Evolutionary conservation across 1,284 basidiomycete species (phyloP), one percentile per base, ranked within the genome.

Genomic region (Psilocybe mexicana): DNA sequence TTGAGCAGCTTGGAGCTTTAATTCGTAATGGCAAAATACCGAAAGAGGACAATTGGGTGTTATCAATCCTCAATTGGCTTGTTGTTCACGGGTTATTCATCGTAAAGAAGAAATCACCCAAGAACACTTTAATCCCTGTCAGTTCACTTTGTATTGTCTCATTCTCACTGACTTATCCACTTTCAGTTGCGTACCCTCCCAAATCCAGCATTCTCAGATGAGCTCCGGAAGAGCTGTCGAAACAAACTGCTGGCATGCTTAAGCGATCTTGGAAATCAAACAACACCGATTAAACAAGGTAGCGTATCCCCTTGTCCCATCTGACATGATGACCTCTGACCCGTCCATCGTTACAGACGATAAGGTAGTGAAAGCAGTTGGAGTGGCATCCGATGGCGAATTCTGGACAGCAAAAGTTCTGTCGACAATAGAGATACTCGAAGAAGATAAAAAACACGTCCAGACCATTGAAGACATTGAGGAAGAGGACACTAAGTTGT

Each of bases 1-100:
- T 93, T 46, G 94, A 98, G 58, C 96, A 98, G 75, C 77, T 98
- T 26, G 77, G 86, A 8, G 82, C 85, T 7, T 81, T 98, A 40
- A 78, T 95, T 60, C 87, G 90, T 54, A 96, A 94, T 68, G 84
- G 85, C 5, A 81, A 87, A 0, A 84, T 98, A 42, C 92, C 92
- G 6, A 95, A 93, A 70, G 80, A 83, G 54, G 93, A 96, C 68
- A 79, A 79, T 47, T 93, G 92, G 86, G 78, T 96, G 23, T 76
- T 83, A 57, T 78, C 80, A 8, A 76, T 95, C 49, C 79, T 98
- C 42, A 86, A 94, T 62, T 96, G 94, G 84, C 77, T 98, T 40
- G 76, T 84, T 49, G 83, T 94, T 3, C 83, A 96, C 66, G 95
- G 94, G 0, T 83, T 96, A 60, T 97, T 95, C 71, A 75, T 86